Evolutionary conservation across 345 rosid genomes (phyloP).

Genomic region (Pistacia integerrima): DNA sequence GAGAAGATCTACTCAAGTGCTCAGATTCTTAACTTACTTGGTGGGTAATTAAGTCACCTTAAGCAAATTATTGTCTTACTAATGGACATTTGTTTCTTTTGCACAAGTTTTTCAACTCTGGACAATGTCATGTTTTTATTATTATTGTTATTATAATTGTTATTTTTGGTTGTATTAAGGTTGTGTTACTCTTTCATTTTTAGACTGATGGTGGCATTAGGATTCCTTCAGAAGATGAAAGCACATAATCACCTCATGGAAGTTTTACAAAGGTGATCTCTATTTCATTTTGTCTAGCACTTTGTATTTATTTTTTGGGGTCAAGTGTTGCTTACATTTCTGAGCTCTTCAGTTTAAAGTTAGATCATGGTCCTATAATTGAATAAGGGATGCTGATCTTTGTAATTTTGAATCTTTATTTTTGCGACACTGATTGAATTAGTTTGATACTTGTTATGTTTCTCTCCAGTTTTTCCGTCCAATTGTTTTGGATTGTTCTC

Average conservation of each 20-base stretch:
- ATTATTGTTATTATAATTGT: no score
- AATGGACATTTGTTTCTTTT: no score
- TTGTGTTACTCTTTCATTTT: neutral
- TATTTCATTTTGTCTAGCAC: neutral
- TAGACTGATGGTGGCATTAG: slow-evolving; percentile 67
- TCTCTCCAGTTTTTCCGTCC: no score
- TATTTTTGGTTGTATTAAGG: slow-evolving; percentile 3
- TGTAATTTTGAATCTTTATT: neutral
- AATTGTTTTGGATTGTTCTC: no score
- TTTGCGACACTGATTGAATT: no score
- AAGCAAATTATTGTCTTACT: neutral
- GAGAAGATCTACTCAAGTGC: slow-evolving; percentile 46
- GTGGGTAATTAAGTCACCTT: slow-evolving; percentile 43
- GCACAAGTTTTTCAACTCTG: no score
- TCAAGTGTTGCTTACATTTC: neutral
- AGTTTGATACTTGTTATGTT: no score
- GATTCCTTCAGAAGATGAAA: slow-evolving; percentile 56
- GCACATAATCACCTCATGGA: slow-evolving; percentile 47
- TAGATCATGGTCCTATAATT: neutral
- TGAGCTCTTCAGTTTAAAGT: neutral
- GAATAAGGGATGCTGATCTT: neutral
- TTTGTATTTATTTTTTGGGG: neutral
- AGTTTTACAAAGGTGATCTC: slow-evolving; percentile 65
- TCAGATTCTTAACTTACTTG: slow-evolving; percentile 43
- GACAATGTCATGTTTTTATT: neutral